These are phyloP conservation scores for Inga oerstediana DNA, from an alignment of 306 rosid genomes.

Conservation along the genomic window DNA sequence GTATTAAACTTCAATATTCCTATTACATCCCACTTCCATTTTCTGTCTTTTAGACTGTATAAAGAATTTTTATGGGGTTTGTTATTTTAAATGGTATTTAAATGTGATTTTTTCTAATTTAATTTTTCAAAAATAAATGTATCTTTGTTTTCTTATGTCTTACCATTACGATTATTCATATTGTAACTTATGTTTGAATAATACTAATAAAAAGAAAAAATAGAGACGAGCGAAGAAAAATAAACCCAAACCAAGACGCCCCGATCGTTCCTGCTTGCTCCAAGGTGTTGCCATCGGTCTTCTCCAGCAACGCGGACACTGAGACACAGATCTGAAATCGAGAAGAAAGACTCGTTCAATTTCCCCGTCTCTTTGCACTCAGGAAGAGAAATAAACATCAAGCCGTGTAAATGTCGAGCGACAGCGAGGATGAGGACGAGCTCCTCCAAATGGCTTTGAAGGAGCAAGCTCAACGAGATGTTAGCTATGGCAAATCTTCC, in stretches of 20 bases:
- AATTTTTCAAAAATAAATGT: neutral
- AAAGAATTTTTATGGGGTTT: no score
- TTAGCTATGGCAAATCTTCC: constrained; percentile 61
- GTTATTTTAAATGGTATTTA: no score
- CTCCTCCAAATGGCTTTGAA: constrained; percentile 93
- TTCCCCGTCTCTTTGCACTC: neutral
- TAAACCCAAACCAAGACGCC: neutral
- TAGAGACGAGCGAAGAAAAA: neutral
- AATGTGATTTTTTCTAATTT: no score
- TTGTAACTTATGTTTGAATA: no score
- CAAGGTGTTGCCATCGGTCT: neutral
- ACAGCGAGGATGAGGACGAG: constrained; percentile 89
- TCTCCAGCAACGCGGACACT: neutral
- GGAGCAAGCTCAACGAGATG: constrained; percentile 84
- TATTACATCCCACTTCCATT: no score
- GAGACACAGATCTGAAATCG: neutral
- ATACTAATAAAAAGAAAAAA: neutral
- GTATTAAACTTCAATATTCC: no score
- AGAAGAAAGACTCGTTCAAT: neutral
- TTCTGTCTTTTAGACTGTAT: no score
- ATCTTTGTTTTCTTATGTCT: no score
- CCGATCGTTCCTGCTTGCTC: neutral
- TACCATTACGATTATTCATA: no score
- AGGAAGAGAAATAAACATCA: neutral
- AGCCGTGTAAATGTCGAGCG: constrained; percentile 73